Conservation (phyloP, 2,329 filamentous ascomycete species). For the Penicillium janthinellum region DNA sequence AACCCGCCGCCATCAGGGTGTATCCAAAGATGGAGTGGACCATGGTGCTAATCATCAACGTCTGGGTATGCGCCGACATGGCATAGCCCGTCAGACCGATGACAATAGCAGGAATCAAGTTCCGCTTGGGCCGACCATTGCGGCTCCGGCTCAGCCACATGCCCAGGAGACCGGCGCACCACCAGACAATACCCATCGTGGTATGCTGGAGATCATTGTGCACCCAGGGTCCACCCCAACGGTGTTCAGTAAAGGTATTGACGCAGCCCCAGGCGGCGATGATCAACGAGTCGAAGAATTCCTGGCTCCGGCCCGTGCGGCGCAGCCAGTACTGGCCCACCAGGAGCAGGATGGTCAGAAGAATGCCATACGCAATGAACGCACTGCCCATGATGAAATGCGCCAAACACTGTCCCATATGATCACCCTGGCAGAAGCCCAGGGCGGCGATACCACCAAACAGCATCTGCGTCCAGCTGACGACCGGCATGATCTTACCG, state of each 20-base stretch:
- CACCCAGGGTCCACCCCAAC: constrained; percentile 87
- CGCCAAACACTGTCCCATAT: constrained; percentile 86
- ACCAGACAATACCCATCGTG: constrained; percentile 99
- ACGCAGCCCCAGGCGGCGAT: constrained; percentile 96
- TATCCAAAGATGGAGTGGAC: constrained; percentile 91
- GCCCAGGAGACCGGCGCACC: constrained; percentile 86
- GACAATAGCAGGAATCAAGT: constrained; percentile 89
- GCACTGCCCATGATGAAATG: constrained; percentile 99
- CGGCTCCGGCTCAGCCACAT: constrained; percentile 87
- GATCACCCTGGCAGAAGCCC: constrained; percentile 90
- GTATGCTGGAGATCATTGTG: constrained; percentile 96
- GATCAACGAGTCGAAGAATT: constrained; percentile 91
- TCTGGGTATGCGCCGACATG: constrained; percentile 90
- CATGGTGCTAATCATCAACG: constrained; percentile 79
- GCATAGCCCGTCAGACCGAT: constrained; percentile 91
- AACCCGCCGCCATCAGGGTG: constrained; percentile 86
- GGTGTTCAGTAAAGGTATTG: constrained; percentile 97
- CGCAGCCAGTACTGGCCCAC: constrained; percentile 87
- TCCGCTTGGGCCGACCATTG: constrained; percentile 83
- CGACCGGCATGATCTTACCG: constrained; percentile 83
- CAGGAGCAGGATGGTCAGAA: constrained; percentile 81
- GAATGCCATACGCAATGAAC: constrained; percentile 90
- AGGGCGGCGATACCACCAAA: constrained; percentile 92
- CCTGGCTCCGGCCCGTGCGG: constrained; percentile 81
- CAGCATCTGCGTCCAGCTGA: constrained; percentile 90